Conservation (phyloP, 225 moss, liverwort and hornwort genomes). For the Pseudoscleropodium purum region DNA sequence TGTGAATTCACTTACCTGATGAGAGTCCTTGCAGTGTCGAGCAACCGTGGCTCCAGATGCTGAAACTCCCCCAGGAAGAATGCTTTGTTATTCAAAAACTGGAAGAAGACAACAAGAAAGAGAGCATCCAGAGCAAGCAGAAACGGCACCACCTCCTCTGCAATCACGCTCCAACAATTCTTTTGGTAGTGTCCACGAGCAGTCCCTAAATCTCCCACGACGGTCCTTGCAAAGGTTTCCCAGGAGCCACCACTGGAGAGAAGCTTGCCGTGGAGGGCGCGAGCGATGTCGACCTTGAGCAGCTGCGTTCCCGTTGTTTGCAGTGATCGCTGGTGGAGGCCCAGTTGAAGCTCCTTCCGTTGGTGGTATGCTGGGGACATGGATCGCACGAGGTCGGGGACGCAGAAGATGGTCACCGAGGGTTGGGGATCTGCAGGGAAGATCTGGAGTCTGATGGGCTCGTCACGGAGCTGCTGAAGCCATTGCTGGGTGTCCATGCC, state of each 20-base stretch:
- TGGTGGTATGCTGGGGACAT: not conserved
- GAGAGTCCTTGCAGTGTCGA: not conserved
- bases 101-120: conserved; percentile 21
- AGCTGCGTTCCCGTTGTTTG: not conserved
- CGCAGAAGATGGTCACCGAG: not conserved
- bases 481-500: not conserved
- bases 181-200: not conserved
- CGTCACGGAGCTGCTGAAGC: conserved; percentile 5
- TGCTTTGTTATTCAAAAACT: not conserved
- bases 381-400: not conserved
- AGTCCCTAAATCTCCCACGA: not conserved
- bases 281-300: conserved; percentile 8
- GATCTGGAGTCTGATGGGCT: not conserved
- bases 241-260: not conserved
- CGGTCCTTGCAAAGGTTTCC: not conserved
- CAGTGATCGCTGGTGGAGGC: conserved; percentile 3
- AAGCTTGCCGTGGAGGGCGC: not conserved
- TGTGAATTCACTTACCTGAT: not conserved
- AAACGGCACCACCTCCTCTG: conserved; percentile 5
- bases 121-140: conserved; percentile 16
- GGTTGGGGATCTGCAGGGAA: not conserved
- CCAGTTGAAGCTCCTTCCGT: conserved; percentile 9
- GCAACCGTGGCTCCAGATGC: not conserved
- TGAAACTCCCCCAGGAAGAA: not conserved
- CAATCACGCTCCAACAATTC: not conserved